Base-by-base conservation (phyloP, 495 filamentous ascomycete genomes). In the Rusavskia elegans region DNA sequence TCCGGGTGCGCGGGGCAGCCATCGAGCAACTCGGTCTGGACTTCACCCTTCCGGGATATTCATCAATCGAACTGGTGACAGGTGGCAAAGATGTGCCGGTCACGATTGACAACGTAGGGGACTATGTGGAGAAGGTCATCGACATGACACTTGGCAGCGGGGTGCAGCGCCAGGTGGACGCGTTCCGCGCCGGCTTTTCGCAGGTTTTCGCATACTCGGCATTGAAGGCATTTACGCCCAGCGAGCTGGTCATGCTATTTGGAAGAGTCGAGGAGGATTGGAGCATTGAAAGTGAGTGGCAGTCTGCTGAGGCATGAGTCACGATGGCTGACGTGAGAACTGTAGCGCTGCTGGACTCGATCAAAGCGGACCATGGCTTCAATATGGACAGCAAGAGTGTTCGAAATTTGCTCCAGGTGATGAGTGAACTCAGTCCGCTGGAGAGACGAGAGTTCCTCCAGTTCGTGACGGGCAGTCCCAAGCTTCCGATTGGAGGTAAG, bases 361-460 rank as follows among this genome's bases (percentile, higher is more conserved):
- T 99, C 67, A 99, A 97, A 71, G 93, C 93, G n/a, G 93, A 99
- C 61, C 93, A 99, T 63, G 93, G 93, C 4, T 99, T 87, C 72
- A 97, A 97, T 57, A 92, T 99, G 81, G 93, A 99, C 59, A 97
- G 93, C 73, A 87, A 83, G 72, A 95, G 87, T 54, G 92, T 99
- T 35, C 86, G 80, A 39, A 97, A 99, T 59, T 62, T 99, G 56
- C 77, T 99, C 3, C 89, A 96, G 61, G 82, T 81, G 17, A 97
- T 99, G 93, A 95, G 89, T 63, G 89, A 95, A 66, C 65, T 97
- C 21, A 73, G 71, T 9, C 63, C 75, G 9, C 64, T 79, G 35
- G 78, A 95, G 64, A 85, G 89, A 48, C 84, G 93, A 27, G 87
- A 97, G 60, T 99, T 99, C 69, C 72, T 99, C 48, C 93, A 99